These are phyloP conservation scores for Calonectria crousiana DNA, from an alignment of 2,329 filamentous ascomycete species.

Conservation along the genomic window DNA sequence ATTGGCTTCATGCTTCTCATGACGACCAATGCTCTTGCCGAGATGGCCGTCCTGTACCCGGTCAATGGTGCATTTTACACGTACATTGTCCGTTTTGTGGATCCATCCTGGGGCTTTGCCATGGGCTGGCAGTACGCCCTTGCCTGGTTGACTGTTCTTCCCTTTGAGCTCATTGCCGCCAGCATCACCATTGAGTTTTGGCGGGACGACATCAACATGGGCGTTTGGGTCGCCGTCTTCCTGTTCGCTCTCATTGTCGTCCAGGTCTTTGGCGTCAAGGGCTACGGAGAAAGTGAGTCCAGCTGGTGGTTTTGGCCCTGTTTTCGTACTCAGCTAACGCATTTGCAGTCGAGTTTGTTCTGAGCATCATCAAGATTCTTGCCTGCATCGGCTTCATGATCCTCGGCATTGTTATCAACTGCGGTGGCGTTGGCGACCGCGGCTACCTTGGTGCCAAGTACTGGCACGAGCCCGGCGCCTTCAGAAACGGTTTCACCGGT, in stretches of 20 bases:
- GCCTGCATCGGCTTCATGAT: slow-evolving; percentile 72
- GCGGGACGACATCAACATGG: slow-evolving; percentile 57
- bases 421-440: slow-evolving; percentile 61
- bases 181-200: slow-evolving; percentile 63
- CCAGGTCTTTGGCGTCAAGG: slow-evolving; percentile 65
- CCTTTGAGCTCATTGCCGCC: slow-evolving; percentile 62
- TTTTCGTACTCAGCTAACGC: neutral
- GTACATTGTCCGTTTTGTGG: slow-evolving; percentile 69
- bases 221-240: slow-evolving; percentile 65
- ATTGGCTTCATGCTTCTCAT: slow-evolving; percentile 53
- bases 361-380: slow-evolving; percentile 72
- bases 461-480: slow-evolving; percentile 55
- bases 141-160: slow-evolving; percentile 61
- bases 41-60: slow-evolving; percentile 70
- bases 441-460: slow-evolving; percentile 54
- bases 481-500: slow-evolving; percentile 76
- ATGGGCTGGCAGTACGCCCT: slow-evolving; percentile 55
- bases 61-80: slow-evolving; percentile 71
- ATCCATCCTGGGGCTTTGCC: slow-evolving; percentile 67
- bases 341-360: slow-evolving; percentile 52
- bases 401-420: slow-evolving; percentile 66
- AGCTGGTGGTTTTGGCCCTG: neutral
- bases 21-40: slow-evolving; percentile 63
- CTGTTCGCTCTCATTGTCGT: slow-evolving; percentile 59
- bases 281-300: slow-evolving; percentile 56